Percentiles rank a stretch among this genome's conserved stretches.
Evolutionary conservation across 2,329 filamentous ascomycete genomes (phyloP).

Genomic region (Lojkania enalia): DNA sequence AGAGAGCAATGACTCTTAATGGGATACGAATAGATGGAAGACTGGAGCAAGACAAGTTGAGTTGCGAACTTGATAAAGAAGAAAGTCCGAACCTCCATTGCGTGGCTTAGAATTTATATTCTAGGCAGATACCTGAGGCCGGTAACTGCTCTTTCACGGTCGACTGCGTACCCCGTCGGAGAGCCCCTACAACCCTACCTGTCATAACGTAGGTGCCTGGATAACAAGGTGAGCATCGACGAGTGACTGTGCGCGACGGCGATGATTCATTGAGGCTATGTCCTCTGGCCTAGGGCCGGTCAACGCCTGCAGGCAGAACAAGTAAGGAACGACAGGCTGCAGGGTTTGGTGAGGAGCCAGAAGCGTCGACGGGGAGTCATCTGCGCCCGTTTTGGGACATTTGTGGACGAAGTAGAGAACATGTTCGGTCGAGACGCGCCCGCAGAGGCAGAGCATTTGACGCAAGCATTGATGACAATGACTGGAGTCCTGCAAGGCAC

Average conservation of each 20-base stretch:
- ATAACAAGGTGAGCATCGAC: slow-evolving; percentile 22
- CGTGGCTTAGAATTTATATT: slow-evolving; percentile 28
- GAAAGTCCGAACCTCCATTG: slow-evolving; percentile 12
- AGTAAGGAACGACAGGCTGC: slow-evolving; percentile 28
- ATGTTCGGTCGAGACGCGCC: slow-evolving; percentile 20
- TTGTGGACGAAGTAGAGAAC: slow-evolving; percentile 16
- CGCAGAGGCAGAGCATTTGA: slow-evolving; percentile 15
- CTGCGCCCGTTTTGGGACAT: slow-evolving; percentile 8
- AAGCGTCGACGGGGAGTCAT: slow-evolving; percentile 30
- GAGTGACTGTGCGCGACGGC: slow-evolving; percentile 28
- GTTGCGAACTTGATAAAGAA: slow-evolving; percentile 13
- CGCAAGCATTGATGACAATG: slow-evolving; percentile 17
- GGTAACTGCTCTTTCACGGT: slow-evolving; percentile 17
- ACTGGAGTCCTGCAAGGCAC: slow-evolving; percentile 34
- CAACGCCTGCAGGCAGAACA: slow-evolving; percentile 26
- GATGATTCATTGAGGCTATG: slow-evolving; percentile 41
- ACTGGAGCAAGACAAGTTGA: slow-evolving; percentile 17
- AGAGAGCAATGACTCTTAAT: slow-evolving; percentile 22
- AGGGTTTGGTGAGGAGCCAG: no score
- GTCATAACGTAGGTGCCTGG: slow-evolving; percentile 33
- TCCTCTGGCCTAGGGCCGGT: slow-evolving; percentile 22
- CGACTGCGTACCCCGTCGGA: slow-evolving; percentile 31
- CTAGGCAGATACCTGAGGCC: slow-evolving; percentile 42
- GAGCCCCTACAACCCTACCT: slow-evolving; percentile 24
- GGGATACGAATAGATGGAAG: slow-evolving; percentile 15